Conservation (phyloP, 2,329 filamentous ascomycete species). For the Colletotrichum sp. region DNA sequence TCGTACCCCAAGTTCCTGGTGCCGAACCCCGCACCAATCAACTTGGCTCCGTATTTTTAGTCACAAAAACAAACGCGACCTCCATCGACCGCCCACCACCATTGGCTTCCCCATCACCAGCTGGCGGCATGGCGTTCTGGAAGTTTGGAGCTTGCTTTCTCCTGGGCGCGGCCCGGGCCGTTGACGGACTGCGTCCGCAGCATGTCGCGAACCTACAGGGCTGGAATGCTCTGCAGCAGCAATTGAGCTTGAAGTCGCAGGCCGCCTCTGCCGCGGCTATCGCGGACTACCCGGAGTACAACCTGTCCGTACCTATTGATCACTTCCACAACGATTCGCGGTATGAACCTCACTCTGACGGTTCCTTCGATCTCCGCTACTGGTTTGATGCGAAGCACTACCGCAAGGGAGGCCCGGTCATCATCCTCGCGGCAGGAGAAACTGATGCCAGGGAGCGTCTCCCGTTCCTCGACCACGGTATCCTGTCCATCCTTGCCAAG, state of each 20-base stretch:
- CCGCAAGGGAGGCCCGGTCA: conserved; percentile 78
- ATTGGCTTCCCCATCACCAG: conserved; percentile 4
- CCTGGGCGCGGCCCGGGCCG: background rate
- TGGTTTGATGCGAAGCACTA: conserved; percentile 85
- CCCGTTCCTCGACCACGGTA: conserved; percentile 77
- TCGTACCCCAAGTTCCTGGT: no score
- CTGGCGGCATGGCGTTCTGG: conserved; percentile 2
- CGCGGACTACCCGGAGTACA: conserved; percentile 40
- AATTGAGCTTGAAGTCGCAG: background rate
- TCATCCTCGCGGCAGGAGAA: conserved; percentile 78
- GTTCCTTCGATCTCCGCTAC: conserved; percentile 74
- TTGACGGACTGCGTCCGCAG: background rate
- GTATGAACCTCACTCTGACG: conserved; percentile 79
- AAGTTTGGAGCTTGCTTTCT: conserved; percentile 11
- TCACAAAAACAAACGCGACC: conserved; percentile 4
- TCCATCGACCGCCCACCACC: background rate
- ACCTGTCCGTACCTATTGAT: conserved; percentile 65
- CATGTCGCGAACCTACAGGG: background rate
- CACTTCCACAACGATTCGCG: conserved; percentile 82
- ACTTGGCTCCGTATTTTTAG: background rate
- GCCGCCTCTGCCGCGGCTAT: background rate
- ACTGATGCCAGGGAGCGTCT: conserved; percentile 67
- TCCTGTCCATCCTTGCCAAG: conserved; percentile 72
- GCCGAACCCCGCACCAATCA: conserved; percentile 9
- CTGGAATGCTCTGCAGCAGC: conserved; percentile 9